Evolutionary conservation across 805 yeast species (phyloP).

Genomic region (Wickerhamomyces bovis): DNA sequence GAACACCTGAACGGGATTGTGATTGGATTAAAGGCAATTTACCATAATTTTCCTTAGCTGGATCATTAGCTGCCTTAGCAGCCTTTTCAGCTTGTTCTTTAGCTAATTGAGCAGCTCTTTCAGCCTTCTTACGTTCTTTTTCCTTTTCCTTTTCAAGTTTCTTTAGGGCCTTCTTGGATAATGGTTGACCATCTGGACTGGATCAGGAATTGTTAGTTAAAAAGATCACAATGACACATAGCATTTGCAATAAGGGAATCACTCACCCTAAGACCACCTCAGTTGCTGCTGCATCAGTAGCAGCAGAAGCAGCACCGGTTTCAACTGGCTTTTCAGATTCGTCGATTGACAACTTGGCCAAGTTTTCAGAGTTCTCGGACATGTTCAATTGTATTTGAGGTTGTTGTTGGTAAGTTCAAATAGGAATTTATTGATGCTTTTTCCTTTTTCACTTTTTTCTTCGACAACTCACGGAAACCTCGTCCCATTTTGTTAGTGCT

Average conservation of each 20-base stretch:
- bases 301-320: slow-evolving; percentile 51
- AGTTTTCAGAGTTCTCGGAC: slow-evolving; percentile 6
- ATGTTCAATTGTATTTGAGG: background rate
- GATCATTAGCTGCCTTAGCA: slow-evolving; percentile 72
- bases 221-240: background rate
- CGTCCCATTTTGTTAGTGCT: background rate
- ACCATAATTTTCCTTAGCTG: slow-evolving; percentile 86
- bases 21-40: slow-evolving; percentile 84
- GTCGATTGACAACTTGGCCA: background rate
- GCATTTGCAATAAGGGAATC: background rate
- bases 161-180: slow-evolving; percentile 91
- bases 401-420: no score
- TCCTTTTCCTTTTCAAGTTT: slow-evolving; percentile 90
- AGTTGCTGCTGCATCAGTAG: slow-evolving; percentile 10
- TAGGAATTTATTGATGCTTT: no score
- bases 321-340: background rate
- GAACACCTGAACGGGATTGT: slow-evolving; percentile 53
- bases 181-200: slow-evolving; percentile 67
- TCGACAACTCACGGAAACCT: no score
- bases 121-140: slow-evolving; percentile 89
- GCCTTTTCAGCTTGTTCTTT: slow-evolving; percentile 68
- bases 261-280: slow-evolving; percentile 34
- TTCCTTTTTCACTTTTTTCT: no score
- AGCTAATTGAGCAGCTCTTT: slow-evolving; percentile 82
- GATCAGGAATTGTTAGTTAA: background rate